Base-by-base conservation (phyloP, 176 grass and related monocot species). In the Juncus inflexus region DNA sequence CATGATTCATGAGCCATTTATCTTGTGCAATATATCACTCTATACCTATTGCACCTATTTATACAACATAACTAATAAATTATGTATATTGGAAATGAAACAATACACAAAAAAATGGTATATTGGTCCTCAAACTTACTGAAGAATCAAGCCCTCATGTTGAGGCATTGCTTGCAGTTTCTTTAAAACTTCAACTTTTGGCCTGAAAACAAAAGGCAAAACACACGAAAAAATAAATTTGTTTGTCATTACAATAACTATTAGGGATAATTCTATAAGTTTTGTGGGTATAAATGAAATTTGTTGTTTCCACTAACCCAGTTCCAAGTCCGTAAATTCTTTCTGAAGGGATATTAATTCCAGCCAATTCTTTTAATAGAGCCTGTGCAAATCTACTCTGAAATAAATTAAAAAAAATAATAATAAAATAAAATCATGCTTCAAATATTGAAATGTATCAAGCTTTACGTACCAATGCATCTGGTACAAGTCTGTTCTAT, bases 241-340 rank as follows among this genome's bases (percentile, higher is more conserved):
- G 7, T 15, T 61, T 47, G 6, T 47, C 43, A 5, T 47, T 47
- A 6, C 9, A 47, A 47, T 9, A 47, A 47, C 9, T 47, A 6
- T 47, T 63, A 28, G 3, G 40, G 35, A 62, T 9, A 10, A 61
- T 9, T 47, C 6, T 47, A 47, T 6, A 47, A 47, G 43, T 47
- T 47, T 47, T 47, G 2, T 52, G 42, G 35, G 7, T 37, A 37
- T 68, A 62, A 9, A 74, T 45, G 1, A 49, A 4, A 70, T 61
- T 28, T 28, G 60, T 65, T 38, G 16, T 41, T 6, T 35, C 5
- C 55, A 75, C 91, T 65, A 65, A 91, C 87, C 91, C 91, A 74
- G 87, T 91, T 40, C 87, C 91, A 62, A 96, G 75, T 53, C 91
- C 91, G 77, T 96, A 96, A 55, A 96, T 91, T 63, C 82, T 85